Evolutionary conservation across 1,284 basidiomycete genomes (phyloP).

Genomic region (Exsudoporus floridanus): DNA sequence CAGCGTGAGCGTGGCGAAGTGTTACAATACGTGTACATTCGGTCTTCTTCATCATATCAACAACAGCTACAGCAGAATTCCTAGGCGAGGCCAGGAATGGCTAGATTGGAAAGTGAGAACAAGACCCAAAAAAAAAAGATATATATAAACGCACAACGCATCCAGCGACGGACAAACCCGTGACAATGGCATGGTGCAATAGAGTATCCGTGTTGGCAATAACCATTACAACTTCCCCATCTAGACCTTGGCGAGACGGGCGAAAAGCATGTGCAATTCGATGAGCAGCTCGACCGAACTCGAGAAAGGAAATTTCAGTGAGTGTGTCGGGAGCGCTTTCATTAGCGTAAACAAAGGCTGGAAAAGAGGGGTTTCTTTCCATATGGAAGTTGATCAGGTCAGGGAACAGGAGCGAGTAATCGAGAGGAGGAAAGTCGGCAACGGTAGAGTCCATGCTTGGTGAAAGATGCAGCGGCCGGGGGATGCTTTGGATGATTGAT

Average conservation of each 20-base stretch:
- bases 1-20: conserved; percentile 24
- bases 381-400: conserved; percentile 35
- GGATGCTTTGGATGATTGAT: background rate
- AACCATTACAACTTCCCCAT: conserved; percentile 34
- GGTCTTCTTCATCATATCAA: conserved; percentile 32
- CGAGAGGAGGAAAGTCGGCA: conserved; percentile 23
- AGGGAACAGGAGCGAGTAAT: conserved; percentile 25
- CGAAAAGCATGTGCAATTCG: conserved; percentile 32
- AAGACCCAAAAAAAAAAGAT: background rate
- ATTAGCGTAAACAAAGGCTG: conserved; percentile 21
- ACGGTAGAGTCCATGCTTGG: conserved; percentile 9
- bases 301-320: conserved; percentile 28
- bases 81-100: conserved; percentile 38
- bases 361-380: conserved; percentile 24
- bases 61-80: conserved; percentile 34
- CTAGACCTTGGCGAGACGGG: conserved; percentile 23
- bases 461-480: background rate
- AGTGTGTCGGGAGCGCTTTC: conserved; percentile 9
- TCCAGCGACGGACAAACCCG: conserved; percentile 34
- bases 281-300: conserved; percentile 37
- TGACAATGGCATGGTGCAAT: conserved; percentile 32
- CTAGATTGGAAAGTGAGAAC: conserved; percentile 16
- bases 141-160: conserved; percentile 7
- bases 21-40: conserved; percentile 35
- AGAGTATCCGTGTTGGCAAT: conserved; percentile 38